Evolutionary conservation across 306 rosid species (phyloP).

Genomic region (Dicorynia guianensis): DNA sequence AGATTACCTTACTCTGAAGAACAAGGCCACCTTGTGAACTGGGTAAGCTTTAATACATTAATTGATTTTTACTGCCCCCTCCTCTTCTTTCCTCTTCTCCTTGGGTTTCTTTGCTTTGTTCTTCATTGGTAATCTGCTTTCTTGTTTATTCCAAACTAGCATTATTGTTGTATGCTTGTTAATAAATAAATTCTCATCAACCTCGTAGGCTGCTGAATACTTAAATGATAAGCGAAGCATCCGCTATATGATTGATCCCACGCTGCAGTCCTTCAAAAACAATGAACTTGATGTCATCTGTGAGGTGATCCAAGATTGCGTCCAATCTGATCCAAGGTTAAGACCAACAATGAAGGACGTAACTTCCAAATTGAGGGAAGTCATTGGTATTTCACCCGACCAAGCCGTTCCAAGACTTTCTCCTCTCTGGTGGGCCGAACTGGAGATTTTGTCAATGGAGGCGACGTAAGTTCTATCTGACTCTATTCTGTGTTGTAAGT

Average conservation of each 20-base stretch:
- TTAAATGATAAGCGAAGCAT: conserved; percentile 66
- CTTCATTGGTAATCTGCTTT: not conserved
- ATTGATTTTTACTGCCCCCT: not conserved
- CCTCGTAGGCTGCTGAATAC: conserved; percentile 69
- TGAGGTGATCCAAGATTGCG: conserved; percentile 80
- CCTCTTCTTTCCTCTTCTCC: not conserved
- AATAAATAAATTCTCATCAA: conserved; percentile 7
- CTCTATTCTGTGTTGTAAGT: conserved; percentile 48
- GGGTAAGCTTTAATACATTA: conserved; percentile 61
- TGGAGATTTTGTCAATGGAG: conserved; percentile 90
- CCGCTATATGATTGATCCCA: conserved; percentile 69
- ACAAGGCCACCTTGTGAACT: conserved; percentile 64
- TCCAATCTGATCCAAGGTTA: conserved; percentile 61
- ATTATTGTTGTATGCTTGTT: not conserved
- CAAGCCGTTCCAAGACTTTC: conserved; percentile 92
- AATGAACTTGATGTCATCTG: conserved; percentile 78
- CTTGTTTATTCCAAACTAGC: not conserved
- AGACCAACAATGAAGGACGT: conserved; percentile 84
- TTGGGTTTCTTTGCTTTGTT: not conserved
- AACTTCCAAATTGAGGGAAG: conserved; percentile 64
- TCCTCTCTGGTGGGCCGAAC: conserved; percentile 99
- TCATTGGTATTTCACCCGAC: conserved; percentile 71
- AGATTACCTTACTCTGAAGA: conserved; percentile 76
- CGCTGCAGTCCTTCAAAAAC: conserved; percentile 66
- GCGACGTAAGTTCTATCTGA: conserved; percentile 52